These are phyloP conservation scores for Atalantia buxifolia DNA, from an alignment of 345 rosid species.

Conservation along the genomic window DNA sequence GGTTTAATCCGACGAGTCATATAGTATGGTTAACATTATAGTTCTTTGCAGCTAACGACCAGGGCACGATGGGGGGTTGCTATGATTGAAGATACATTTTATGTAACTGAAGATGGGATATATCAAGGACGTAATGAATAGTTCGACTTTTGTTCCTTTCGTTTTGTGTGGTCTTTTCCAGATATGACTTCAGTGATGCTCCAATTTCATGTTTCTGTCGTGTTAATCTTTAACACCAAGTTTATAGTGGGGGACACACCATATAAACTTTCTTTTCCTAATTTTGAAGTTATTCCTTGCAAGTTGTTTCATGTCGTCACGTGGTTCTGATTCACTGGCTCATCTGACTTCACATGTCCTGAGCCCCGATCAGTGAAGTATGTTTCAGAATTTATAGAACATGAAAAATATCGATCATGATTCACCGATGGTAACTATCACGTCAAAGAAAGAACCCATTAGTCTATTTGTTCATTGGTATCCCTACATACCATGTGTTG, in stretches of 20 bases:
- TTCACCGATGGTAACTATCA: neutral
- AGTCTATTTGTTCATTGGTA: neutral
- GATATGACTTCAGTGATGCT: neutral
- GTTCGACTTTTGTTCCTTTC: neutral
- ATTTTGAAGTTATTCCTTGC: neutral
- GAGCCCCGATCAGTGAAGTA: no score
- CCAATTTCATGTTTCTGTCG: neutral
- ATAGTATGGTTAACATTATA: no score
- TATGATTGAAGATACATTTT: slow-evolving; percentile 7
- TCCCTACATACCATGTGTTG: neutral
- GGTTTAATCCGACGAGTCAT: neutral
- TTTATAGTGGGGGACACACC: neutral
- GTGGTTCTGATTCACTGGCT: no score
- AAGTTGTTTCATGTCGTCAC: neutral
- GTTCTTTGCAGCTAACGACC: no score
- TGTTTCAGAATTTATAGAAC: neutral
- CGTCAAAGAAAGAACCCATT: neutral
- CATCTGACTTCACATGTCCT: no score
- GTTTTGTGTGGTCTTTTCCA: neutral
- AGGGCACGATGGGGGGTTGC: neutral
- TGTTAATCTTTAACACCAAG: neutral
- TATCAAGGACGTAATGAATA: neutral
- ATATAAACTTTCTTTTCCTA: no score
- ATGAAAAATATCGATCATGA: neutral
- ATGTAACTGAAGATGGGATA: neutral